Base-by-base conservation (phyloP, 257 asterid species). In the Primulina eburnea region DNA sequence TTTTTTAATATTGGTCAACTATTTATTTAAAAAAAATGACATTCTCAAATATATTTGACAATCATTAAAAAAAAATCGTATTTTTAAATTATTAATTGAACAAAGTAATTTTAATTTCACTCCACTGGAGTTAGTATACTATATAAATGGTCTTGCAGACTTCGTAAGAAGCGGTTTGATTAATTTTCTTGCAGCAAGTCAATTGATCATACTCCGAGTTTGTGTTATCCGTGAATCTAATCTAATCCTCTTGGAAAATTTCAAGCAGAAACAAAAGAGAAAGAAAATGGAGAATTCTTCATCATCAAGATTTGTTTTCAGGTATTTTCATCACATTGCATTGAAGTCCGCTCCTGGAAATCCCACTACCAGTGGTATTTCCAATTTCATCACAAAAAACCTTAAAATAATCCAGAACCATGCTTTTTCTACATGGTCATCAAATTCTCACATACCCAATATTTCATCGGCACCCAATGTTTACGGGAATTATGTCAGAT, bases 231-330 rank as follows among this genome's bases (percentile, higher is more conserved):
- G 76, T 72, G 82, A 82, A 82, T 77, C 85, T 77, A 81, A 81
- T 63, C 66, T 7, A 63, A 16, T 8, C 52, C 59, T 60, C 24
- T 38, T 16, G 37, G 8, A 12, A 29, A 64, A 72, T 56, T 16
- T 32, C 65, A n/a, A 21, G 35, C 35, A 24, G 17, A 56, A 56
- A 5, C 21, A 5, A 33, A 28, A 55, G 8, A 62, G 9, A 50
- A 2, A 20, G 12, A 26, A 71, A 74, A 93, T 90, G 99, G 83
- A 92, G 26, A 93, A 86, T 71, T 63, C 84, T 65, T 82, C 88
- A 18, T 78, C 88, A 61, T 84, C 96, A 61, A 86, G 90, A 74
- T 81, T 84, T 35, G 20, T 83, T 28, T 28, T 81, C 70, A 78
- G 79, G 71, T 81, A 74, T 66, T 77, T 86, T 32, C 77, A 76